Conservation (phyloP, 306 rosid genomes). For the Cucurbita moschata region DNA sequence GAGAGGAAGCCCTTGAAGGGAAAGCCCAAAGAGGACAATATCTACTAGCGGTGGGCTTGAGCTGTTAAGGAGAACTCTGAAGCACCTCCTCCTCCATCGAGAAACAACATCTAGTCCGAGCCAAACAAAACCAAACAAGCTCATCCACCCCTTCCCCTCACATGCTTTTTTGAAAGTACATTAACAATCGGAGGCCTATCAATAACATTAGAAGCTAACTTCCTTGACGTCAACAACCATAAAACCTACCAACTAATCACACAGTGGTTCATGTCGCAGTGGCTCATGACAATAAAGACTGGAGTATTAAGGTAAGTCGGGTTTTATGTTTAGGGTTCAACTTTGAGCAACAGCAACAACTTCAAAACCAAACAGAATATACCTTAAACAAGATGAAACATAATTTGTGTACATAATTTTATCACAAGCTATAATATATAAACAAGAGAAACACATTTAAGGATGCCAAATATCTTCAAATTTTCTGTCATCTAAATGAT, state of each 20-base stretch:
- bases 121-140: too few species aligned
- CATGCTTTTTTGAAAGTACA: not conserved
- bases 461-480: not conserved
- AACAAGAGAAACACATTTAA: not conserved
- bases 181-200: not conserved
- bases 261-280: not conserved
- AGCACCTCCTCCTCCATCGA: not conserved
- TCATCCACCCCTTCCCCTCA: not conserved
- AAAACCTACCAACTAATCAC: not conserved
- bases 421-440: not conserved
- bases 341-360: not conserved
- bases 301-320: not conserved
- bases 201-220: not conserved
- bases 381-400: not conserved
- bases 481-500: too few species aligned
- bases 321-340: not conserved
- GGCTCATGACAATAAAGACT: not conserved
- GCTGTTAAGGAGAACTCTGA: not conserved
- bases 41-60: too few species aligned
- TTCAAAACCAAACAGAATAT: not conserved
- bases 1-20: too few species aligned
- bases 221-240: not conserved
- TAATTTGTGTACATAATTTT: not conserved
- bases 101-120: not conserved
- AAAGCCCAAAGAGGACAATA: too few species aligned